These are phyloP conservation scores for Plasmopara viticola DNA, from an alignment of 352 stramenopile species.

Conservation along the genomic window DNA sequence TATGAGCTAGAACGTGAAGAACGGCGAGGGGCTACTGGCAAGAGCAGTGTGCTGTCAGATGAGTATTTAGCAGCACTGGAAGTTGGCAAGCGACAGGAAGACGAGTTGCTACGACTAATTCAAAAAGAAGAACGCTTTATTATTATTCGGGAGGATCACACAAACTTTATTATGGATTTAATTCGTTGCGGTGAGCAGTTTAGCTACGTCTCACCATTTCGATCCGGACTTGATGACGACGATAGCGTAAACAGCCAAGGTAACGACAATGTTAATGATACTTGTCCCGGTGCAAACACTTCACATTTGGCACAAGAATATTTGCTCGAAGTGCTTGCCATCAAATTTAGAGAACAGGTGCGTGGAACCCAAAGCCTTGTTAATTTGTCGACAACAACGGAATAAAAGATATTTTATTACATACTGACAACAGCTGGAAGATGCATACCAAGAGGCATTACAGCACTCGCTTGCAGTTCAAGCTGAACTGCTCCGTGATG, in stretches of 20 bases:
- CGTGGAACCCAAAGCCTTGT: neutral
- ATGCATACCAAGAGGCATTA: slow-evolving; percentile 69
- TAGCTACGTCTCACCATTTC: slow-evolving; percentile 52
- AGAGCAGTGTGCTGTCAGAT: slow-evolving; percentile 42
- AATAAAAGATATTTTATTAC: slow-evolving; percentile 12
- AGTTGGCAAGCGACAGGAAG: slow-evolving; percentile 58
- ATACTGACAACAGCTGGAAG: slow-evolving; percentile 38
- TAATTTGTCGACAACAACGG: neutral
- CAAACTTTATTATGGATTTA: slow-evolving; percentile 75
- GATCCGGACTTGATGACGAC: slow-evolving; percentile 30
- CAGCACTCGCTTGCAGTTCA: slow-evolving; percentile 72
- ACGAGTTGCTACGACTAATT: slow-evolving; percentile 65
- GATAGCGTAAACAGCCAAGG: slow-evolving; percentile 41
- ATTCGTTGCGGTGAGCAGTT: slow-evolving; percentile 76
- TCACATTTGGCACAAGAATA: slow-evolving; percentile 74
- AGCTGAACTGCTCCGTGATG: slow-evolving; percentile 63
- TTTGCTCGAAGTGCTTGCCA: slow-evolving; percentile 65
- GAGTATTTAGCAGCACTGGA: slow-evolving; percentile 61
- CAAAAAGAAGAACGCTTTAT: slow-evolving; percentile 80
- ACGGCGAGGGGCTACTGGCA: slow-evolving; percentile 13
- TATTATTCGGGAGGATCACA: slow-evolving; percentile 77
- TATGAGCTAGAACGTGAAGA: slow-evolving; percentile 59
- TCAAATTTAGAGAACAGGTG: slow-evolving; percentile 78
- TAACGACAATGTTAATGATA: slow-evolving; percentile 52
- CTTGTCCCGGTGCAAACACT: slow-evolving; percentile 69